Base-by-base conservation (phyloP, 495 filamentous ascomycete species). In the Aspergillus campestris region DNA sequence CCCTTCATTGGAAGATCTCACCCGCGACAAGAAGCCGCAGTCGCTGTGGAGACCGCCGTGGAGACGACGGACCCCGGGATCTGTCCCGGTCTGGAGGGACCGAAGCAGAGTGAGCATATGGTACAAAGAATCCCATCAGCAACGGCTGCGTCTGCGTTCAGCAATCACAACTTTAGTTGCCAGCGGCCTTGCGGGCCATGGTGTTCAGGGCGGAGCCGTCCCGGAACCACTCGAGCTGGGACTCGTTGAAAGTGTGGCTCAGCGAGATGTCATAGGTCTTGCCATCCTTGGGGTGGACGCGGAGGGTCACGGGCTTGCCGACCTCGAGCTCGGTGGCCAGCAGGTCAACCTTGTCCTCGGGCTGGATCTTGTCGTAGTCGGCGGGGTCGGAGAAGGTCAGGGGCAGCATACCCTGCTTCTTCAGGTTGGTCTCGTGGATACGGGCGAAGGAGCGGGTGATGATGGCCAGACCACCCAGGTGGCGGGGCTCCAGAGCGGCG, bases 331-430 rank as follows among this genome's bases (percentile, higher is more conserved):
- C 78, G 13, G 94, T 96, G 80, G 82, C 88, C 62, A 89, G 64
- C 18, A 98, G 73, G 63, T 94, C 87, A 54, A 95, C 80, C 70
- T 83, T 90, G 78, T 95, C 94, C 28, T 89, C 82, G 51, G 89
- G 87, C 61, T 85, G 77, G 72, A 98, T 94, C 76, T 86, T 92
- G 66, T 98, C 92, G 69, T 98, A 98, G 70, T 98, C 92, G 62
- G 82, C 94, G 24, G 94, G 92, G 61, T 96, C 82, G 42, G 79
- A 64, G 73, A 98, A 98, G 54, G 89, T 95, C 40, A 98, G 78
- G 59, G 92, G 92, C 72, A 98, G 87, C 89, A 98, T 92, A 74
- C 92, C 92, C 80, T 98, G 92, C 83, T 98, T 98, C 87, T 98
- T 98, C 74, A 98, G 72, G 80, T 98, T 98, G 74, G 92, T 98